Evolutionary conservation across 192 early-diverging fungal genomes (phyloP).

Genomic region (Linnemannia elongata): DNA sequence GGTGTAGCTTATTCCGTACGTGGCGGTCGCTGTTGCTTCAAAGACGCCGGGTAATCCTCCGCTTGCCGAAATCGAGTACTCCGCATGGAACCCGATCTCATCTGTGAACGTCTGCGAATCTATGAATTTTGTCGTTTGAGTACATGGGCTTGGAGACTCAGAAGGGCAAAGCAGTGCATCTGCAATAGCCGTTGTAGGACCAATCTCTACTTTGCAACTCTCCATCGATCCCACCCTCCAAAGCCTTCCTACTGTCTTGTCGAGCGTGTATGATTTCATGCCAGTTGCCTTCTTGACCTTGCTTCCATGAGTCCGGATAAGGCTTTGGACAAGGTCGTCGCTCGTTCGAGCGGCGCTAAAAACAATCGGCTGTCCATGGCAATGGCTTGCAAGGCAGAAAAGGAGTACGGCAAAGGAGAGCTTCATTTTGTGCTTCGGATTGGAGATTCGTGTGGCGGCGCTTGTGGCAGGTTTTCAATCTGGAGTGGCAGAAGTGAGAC

Average conservation of each 20-base stretch:
- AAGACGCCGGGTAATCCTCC: constrained; percentile 3
- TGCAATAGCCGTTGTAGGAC: background rate
- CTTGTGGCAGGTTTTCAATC: background rate
- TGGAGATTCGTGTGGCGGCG: no score
- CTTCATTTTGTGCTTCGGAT: background rate
- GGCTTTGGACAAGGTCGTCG: background rate
- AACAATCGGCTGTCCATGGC: background rate
- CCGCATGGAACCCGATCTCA: constrained; percentile 6
- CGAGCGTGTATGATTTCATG: background rate
- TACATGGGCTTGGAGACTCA: background rate
- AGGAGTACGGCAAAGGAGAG: background rate
- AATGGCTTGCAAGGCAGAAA: background rate
- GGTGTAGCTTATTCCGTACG: constrained; percentile 9
- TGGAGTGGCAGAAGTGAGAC: no score
- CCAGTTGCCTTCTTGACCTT: background rate
- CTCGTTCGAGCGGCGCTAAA: no score
- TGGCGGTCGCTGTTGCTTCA: background rate
- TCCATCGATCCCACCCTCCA: background rate
- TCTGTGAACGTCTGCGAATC: constrained; percentile 5
- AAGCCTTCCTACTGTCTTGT: background rate
- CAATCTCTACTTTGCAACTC: background rate
- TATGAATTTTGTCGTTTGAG: background rate
- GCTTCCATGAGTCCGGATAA: background rate
- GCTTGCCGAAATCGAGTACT: background rate
- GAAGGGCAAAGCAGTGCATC: background rate